Conservation (phyloP, 2,329 filamentous ascomycete species). For the Pseudofabraea citricarpa region DNA sequence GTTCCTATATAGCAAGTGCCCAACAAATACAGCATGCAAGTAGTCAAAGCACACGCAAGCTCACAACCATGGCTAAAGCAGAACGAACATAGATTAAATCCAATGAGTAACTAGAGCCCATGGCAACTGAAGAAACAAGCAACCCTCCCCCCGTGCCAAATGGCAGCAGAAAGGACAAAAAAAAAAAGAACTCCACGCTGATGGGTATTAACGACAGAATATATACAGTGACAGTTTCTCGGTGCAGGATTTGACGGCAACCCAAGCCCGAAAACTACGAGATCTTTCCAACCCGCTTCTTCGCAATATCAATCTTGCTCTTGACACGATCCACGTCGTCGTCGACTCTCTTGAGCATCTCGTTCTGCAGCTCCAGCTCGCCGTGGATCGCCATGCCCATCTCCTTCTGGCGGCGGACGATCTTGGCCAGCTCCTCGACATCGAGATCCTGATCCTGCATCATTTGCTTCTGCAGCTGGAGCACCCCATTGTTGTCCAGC, state of each 20-base stretch:
- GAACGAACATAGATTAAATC: no score
- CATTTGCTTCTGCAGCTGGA: slow-evolving; percentile 69
- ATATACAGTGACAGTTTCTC: no score
- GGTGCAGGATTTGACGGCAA: no score
- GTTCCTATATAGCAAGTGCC: no score
- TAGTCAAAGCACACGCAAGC: no score
- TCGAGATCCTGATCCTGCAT: slow-evolving; percentile 73
- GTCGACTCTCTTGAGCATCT: slow-evolving; percentile 63
- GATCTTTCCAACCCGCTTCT: slow-evolving; percentile 65
- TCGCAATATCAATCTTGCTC: slow-evolving; percentile 69
- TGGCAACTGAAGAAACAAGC: no score
- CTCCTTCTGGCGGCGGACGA: slow-evolving; percentile 69
- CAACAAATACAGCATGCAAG: no score
- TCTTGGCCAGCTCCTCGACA: slow-evolving; percentile 61
- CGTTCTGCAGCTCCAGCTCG: slow-evolving; percentile 67
- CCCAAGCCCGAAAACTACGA: no score
- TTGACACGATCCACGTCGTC: slow-evolving; percentile 61
- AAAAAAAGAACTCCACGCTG: slow-evolving; percentile 13
- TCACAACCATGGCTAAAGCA: no score
- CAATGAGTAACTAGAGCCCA: no score
- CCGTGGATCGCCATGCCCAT: slow-evolving; percentile 73
- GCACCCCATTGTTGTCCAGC: slow-evolving; percentile 68
- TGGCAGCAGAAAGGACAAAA: neutral
- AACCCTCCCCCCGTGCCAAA: no score
- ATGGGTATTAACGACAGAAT: no score